These are phyloP conservation scores for Myrmaecium sp. DNA, from an alignment of 2,329 filamentous ascomycete genomes.

Conservation along the genomic window DNA sequence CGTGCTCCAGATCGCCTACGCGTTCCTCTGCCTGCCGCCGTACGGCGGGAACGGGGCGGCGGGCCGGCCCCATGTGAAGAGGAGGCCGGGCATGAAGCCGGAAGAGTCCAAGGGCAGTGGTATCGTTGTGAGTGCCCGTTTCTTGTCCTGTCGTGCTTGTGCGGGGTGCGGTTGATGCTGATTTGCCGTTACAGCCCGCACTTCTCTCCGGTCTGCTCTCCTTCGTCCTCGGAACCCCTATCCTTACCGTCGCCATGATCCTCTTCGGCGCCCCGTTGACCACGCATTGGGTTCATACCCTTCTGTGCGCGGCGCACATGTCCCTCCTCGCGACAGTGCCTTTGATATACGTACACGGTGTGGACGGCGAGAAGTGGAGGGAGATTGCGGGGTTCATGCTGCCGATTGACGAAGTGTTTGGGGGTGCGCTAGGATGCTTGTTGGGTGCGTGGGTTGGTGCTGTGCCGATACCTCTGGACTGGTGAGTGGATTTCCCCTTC, in stretches of 20 bases:
- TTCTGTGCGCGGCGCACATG: constrained; percentile 67
- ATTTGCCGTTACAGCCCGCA: constrained; percentile 41
- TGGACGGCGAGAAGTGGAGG: constrained; percentile 54
- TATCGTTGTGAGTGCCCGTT: constrained; percentile 27
- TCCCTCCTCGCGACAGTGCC: constrained; percentile 63
- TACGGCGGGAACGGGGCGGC: constrained; percentile 23
- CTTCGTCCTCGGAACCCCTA: constrained; percentile 36
- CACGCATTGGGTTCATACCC: constrained; percentile 60
- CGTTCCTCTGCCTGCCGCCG: constrained; percentile 41
- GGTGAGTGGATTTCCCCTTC: constrained; percentile 31
- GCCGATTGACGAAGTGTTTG: constrained; percentile 73
- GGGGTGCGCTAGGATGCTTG: constrained; percentile 58
- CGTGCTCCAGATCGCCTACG: constrained; percentile 44
- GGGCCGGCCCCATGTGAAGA: constrained; percentile 37
- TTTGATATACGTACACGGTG: constrained; percentile 71
- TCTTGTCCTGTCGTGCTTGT: no score
- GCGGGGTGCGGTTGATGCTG: no score
- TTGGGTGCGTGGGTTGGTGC: constrained; percentile 86
- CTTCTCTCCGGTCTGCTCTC: constrained; percentile 51
- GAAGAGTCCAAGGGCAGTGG: constrained; percentile 7
- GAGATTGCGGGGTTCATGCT: constrained; percentile 49
- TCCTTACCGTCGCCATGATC: constrained; percentile 47
- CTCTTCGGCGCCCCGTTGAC: constrained; percentile 87
- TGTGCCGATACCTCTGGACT: constrained; percentile 88
- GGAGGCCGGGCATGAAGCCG: constrained; percentile 22